Base-by-base conservation (phyloP, 768 basidiomycete species). In the Lactifluus piperatus region DNA sequence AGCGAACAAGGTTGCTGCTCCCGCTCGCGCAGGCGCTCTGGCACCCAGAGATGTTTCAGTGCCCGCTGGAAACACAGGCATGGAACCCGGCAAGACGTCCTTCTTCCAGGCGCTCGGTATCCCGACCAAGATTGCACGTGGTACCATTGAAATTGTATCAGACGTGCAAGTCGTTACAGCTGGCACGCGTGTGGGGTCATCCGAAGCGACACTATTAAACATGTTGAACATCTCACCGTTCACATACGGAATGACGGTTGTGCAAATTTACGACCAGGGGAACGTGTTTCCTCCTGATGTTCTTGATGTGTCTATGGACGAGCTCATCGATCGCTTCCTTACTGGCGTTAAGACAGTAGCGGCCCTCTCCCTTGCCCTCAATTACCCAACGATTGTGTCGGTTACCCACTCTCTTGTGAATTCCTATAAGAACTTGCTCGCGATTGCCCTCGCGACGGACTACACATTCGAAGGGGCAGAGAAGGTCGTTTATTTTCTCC, bases 101-200 rank as follows among this genome's bases (percentile, higher is more conserved):
- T 99, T 98, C 92, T 99, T 99, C 92, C 97, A 99, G 81, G 97
- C 97, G 58, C 87, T 99, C 71, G 87, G 89, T 79, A 94, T 99
- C 75, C 95, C 97, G 48, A 99, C 97, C 74, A 99, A 99, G 84
- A 98, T 99, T 66, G 94, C 97, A 52, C 89, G 97, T 85, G 97
- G 97, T 81, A 98, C 97, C 56, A 98, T 99, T 68, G 97, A 99
- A 91, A 99, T 98, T 72, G 91, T 97, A 61, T 82, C 86, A 65
- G 94, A 98, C 71, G 87, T 98, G 71, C 86, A 94, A 77, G 94
- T 99, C 79, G 91, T 99, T 70, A 76, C 77, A 47, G 91, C 86
- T 55, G 94, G 94, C 62, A 86, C 84, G 65, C 91, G 92, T 79
- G 97, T 99, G 73, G 97, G 97, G 66, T 71, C 87, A 30, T 99